Conservation (phyloP, 768 basidiomycete species). For the Pulveroboletus sp. region DNA sequence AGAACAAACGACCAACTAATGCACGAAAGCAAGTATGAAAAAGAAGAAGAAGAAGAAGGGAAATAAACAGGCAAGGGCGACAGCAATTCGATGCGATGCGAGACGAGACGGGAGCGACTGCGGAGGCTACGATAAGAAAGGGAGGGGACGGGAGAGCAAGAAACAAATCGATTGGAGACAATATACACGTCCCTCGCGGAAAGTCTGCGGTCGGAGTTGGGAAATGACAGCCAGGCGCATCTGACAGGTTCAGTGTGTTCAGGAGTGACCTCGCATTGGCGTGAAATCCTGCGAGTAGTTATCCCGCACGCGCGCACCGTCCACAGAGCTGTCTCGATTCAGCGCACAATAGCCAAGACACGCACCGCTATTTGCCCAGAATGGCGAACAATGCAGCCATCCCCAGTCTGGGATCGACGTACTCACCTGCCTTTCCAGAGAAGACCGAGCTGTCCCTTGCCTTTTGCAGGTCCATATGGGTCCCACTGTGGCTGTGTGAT, state of each 20-base stretch:
- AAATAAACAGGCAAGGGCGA: slow-evolving; percentile 21
- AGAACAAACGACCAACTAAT: slow-evolving; percentile 26
- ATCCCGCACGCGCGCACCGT: too few species aligned
- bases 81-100: slow-evolving; percentile 33
- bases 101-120: slow-evolving; percentile 24
- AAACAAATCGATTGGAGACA: slow-evolving; percentile 26
- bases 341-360: slow-evolving; percentile 24
- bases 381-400: slow-evolving; percentile 26
- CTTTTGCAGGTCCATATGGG: slow-evolving; percentile 40
- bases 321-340: slow-evolving; percentile 12
- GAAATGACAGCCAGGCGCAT: slow-evolving; percentile 19
- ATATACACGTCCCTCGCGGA: slow-evolving; percentile 27
- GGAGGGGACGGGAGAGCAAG: slow-evolving; percentile 17
- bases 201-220: slow-evolving; percentile 30
- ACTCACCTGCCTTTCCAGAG: slow-evolving; percentile 1
- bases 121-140: slow-evolving; percentile 29
- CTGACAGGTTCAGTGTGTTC: slow-evolving; percentile 17
- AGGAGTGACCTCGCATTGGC: background rate
- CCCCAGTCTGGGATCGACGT: slow-evolving; percentile 16
- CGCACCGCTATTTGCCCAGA: slow-evolving; percentile 20
- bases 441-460: slow-evolving; percentile 12
- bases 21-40: slow-evolving; percentile 27
- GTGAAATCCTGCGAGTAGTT: too few species aligned
- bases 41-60: slow-evolving; percentile 13
- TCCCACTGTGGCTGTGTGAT: slow-evolving; percentile 38